Base-by-base conservation (phyloP, 1,284 basidiomycete genomes). In the Ganoderma lingzhi region DNA sequence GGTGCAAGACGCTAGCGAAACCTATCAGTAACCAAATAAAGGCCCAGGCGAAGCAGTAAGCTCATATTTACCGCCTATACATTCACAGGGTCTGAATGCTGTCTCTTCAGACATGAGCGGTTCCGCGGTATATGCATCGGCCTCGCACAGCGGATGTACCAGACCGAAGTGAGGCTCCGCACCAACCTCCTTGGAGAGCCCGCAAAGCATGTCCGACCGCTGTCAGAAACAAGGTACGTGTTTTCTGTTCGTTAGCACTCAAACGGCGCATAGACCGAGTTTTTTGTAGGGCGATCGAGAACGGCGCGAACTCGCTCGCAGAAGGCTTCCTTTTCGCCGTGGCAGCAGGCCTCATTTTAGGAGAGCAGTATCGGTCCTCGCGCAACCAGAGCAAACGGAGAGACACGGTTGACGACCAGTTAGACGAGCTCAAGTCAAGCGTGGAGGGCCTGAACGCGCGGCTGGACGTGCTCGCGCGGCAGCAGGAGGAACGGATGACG, bases 281-380 rank as follows among this genome's bases (percentile, higher is more conserved):
- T 37, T 3, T 14, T 12, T 17, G 2, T 32, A 96, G 95, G 74
- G 95, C 95, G 0, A 93, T 96, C 64, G 94, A 96, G 75, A 96
- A 93, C 75, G 95, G 95, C 17, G 94, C 95, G 15, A 96, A 95
- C 70, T 87, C 91, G 19, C 82, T 97, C 14, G 95, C 95, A 0
- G 95, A 96, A 81, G 91, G 93, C 0, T 97, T 97, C 77, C 86
- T 97, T 5, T 96, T 97, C 79, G 74, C 84, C 6, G 95, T 97
- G 3, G 95, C 94, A 0, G 91, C 91, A 0, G 81, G 82, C 0
- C 82, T 96, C 8, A 95, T 96, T 63, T 72, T 96, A 2, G 92
- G 92, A 4, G 95, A 97, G 80, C 84, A 90, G 51, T 96, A 88
- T 84, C 89, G 95, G 6, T 88, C 89, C 0, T 93, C 93, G 0